phyloP scores from a whole-genome alignment of 2,329 filamentous ascomycete genomes.

The Coniochaeta prunicola region DNA sequence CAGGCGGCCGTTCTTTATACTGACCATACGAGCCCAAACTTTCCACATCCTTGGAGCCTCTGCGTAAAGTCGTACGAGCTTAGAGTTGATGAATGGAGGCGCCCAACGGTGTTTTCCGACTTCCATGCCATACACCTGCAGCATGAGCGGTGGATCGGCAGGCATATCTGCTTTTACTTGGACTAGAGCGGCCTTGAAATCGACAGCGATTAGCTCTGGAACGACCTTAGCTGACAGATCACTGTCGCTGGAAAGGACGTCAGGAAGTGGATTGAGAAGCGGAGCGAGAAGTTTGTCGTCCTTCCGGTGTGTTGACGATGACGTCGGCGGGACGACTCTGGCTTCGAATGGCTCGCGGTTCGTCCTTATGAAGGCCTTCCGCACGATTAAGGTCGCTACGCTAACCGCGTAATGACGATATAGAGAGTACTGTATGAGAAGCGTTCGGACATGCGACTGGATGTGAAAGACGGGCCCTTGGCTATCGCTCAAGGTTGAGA shows the following conservation, averaged over 20 bases:
- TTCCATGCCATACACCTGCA: constrained; percentile 79
- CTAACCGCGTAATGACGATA: constrained; percentile 88
- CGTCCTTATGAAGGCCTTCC: constrained; percentile 57
- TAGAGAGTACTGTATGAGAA: constrained; percentile 83
- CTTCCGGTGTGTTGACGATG: constrained; percentile 15
- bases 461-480: constrained; percentile 86
- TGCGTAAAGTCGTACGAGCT: constrained; percentile 77
- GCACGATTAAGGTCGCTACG: constrained; percentile 70
- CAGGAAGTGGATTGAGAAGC: constrained; percentile 16
- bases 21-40: constrained; percentile 82
- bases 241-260: constrained; percentile 23
- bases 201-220: constrained; percentile 69
- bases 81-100: constrained; percentile 70
- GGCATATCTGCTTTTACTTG: constrained; percentile 89
- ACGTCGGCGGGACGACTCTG: constrained; percentile 17
- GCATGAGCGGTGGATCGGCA: constrained; percentile 80
- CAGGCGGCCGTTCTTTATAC: constrained; percentile 71
- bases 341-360: constrained; percentile 31
- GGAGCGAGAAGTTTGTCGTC: constrained; percentile 15
- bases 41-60: constrained; percentile 75
- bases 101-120: constrained; percentile 83
- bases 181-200: constrained; percentile 72
- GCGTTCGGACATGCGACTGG: constrained; percentile 69
- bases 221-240: constrained; percentile 21
- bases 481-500: constrained; percentile 78